A percentile compares a stretch with the other conserved stretches of the same genome.
phyloP scores from a whole-genome alignment of 352 stramenopile species.

The Globisporangium lucens region DNA sequence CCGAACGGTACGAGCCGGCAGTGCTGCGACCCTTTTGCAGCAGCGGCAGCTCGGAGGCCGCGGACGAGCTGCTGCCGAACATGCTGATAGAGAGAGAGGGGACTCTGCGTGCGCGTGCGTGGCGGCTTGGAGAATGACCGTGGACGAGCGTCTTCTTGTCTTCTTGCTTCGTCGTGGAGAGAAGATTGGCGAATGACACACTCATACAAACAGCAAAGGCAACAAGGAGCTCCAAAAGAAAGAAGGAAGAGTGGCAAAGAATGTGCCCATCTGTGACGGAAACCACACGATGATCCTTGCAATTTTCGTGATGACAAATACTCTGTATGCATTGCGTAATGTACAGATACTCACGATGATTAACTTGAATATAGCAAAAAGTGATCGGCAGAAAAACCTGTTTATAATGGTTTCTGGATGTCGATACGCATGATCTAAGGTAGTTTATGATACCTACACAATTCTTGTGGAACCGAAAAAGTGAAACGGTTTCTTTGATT shows the following conservation, averaged over 20 bases:
- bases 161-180: background rate
- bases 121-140: background rate
- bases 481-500: background rate
- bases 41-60: conserved; percentile 21
- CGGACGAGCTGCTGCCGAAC: background rate
- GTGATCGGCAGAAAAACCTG: background rate
- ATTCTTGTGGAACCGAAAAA: background rate
- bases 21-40: conserved; percentile 10
- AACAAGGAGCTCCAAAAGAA: background rate
- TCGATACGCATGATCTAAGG: background rate
- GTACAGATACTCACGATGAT: too few species aligned
- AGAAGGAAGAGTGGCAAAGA: background rate
- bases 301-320: background rate
- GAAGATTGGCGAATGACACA: background rate
- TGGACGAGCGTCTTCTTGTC: background rate
- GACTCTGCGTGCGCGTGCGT: background rate
- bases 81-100: background rate
- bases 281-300: background rate
- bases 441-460: background rate
- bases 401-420: background rate
- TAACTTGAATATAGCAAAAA: too few species aligned
- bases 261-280: conserved; percentile 13
- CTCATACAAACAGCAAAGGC: conserved; percentile 4
- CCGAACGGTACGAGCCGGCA: conserved; percentile 6
- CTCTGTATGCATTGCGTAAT: background rate